Evolutionary conservation across 2,329 filamentous ascomycete species (phyloP).

Genomic region (Pseudocercospora fijiensis): DNA sequence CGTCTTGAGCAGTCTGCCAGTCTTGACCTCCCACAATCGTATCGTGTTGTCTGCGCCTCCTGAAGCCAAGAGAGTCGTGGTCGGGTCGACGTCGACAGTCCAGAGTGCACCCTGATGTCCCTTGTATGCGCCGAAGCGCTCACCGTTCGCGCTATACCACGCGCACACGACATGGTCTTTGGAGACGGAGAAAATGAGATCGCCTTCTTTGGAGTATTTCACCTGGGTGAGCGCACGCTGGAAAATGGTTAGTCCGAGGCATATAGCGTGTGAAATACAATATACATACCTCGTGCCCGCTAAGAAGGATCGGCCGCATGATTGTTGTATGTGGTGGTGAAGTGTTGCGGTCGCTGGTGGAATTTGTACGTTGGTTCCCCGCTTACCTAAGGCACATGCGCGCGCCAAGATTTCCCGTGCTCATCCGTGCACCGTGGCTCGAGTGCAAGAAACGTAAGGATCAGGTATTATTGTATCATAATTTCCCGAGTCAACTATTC

Average conservation of each 20-base stretch:
- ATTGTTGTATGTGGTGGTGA: conserved; percentile 44
- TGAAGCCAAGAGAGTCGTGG: conserved; percentile 85
- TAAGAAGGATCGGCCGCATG: conserved; percentile 95
- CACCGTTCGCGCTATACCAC: conserved; percentile 97
- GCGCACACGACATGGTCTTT: conserved; percentile 97
- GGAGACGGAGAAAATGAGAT: conserved; percentile 90
- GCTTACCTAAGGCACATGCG: background rate
- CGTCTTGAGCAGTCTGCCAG: conserved; percentile 87
- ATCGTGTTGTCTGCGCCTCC: conserved; percentile 98
- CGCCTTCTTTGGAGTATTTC: conserved; percentile 90
- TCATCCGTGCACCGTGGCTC: background rate
- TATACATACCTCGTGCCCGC: conserved; percentile 66
- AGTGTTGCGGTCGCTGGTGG: conserved; percentile 1
- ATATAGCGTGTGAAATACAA: background rate
- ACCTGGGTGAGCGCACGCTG: conserved; percentile 22
- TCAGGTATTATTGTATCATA: background rate
- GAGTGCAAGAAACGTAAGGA: background rate
- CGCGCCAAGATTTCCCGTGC: background rate
- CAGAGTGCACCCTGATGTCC: conserved; percentile 97
- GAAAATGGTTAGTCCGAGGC: background rate
- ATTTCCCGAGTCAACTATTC: background rate
- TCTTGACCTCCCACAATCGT: conserved; percentile 92
- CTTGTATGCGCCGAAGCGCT: conserved; percentile 93
- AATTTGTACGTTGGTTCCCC: background rate
- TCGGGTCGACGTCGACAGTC: conserved; percentile 96